phyloP scores from a whole-genome alignment of 257 asterid species.

The Perilla frutescens region DNA sequence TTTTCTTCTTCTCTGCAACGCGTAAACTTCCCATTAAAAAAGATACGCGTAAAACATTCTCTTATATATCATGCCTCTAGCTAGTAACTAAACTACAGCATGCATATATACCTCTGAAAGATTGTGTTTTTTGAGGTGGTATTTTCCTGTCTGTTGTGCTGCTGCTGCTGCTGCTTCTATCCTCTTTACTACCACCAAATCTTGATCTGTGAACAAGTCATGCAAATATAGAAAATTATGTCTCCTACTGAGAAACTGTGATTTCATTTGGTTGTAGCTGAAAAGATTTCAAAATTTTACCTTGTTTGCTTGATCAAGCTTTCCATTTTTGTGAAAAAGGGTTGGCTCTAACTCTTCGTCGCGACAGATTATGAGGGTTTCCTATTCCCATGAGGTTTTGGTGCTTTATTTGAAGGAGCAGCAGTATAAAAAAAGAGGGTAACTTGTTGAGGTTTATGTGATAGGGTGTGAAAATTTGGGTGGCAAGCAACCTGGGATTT shows the following conservation, averaged over 20 bases:
- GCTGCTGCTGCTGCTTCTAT: conserved; percentile 45
- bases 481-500: conserved; percentile 44
- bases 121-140: conserved; percentile 51
- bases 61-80: not conserved
- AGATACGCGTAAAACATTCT: not conserved
- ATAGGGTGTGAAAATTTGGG: conserved; percentile 35
- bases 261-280: not conserved
- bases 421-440: conserved; percentile 32
- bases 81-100: not conserved
- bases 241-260: not conserved
- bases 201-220: conserved; percentile 42
- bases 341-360: conserved; percentile 21
- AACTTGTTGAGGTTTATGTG: conserved; percentile 35
- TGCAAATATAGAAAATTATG: not conserved
- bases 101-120: conserved; percentile 49
- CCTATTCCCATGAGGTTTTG: conserved; percentile 37
- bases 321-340: conserved; percentile 48
- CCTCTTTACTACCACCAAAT: conserved; percentile 44
- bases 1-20: conserved; percentile 60
- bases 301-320: conserved; percentile 65
- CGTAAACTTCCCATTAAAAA: not conserved
- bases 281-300: conserved; percentile 42
- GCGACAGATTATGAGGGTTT: conserved; percentile 21
- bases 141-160: conserved; percentile 42
- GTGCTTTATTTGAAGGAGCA: conserved; percentile 59